Evolutionary conservation across 2,329 filamentous ascomycete species (phyloP), one percentile per base, ranked within the genome.

Genomic region (Hypoxylon sp.): DNA sequence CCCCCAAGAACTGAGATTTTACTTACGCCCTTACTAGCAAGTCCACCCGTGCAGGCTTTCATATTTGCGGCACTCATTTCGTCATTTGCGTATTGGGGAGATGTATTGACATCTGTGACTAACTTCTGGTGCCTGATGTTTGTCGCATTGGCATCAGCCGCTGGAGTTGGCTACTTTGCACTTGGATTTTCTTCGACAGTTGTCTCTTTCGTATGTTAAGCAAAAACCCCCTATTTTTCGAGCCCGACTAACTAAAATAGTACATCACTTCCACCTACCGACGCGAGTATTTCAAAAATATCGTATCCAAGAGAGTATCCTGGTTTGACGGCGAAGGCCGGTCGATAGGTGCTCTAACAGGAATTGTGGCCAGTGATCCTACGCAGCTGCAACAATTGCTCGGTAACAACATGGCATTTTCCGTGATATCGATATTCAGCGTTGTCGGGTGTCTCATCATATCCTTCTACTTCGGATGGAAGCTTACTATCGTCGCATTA

Each of bases 381-480:
- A 84, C 84, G 58, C 84, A 87, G 57, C 80, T 91, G 1, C 86
- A 90, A 74, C 86, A 90, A 75, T 80, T 91, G 1, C 84, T 90
- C 74, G 87, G 87, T 3, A 82, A 86, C 38, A 90, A 91, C 74
- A 86, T 91, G 82, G 84, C 88, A 0, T 84, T 92, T 68, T 84
- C 88, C 3, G 82, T 83, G 55, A 87, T 91, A 25, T 89, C 90
- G 0, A 74, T 91, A 9, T 88, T 93, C 75, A 90, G 87, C 59
- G 80, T 94, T 2, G 71, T 87, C 2, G 91, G 91, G 0, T 90
- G 87, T 10, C 78, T 93, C 13, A 80, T 85, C 48, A 89, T 94
- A 53, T 85, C 90, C 0, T 93, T 93, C 72, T 82, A 85, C 6
- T 93, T 91, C 75, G 90, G 90, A 1, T 94, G 92, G 92, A 94